phyloP scores from a whole-genome alignment of 805 yeast genomes.

The Candida ovalis region DNA sequence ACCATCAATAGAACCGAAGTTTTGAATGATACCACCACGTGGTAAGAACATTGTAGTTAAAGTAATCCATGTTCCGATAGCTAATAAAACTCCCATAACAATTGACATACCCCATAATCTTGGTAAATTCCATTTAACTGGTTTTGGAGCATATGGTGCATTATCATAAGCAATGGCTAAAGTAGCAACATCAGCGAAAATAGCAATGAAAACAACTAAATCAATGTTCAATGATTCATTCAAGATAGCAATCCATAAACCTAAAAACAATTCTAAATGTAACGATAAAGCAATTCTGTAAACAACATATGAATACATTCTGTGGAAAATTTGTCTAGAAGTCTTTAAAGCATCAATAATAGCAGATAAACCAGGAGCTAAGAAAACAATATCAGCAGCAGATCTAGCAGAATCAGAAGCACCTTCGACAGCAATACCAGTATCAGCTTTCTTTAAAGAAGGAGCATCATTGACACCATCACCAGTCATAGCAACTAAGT shows the following conservation, averaged over 20 bases:
- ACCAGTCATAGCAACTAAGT: conserved; percentile 97
- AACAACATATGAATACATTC: conserved; percentile 95
- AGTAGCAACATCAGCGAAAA: conserved; percentile 94
- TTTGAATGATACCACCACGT: conserved; percentile 87
- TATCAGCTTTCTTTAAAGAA: conserved; percentile 87
- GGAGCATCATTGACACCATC: conserved; percentile 98
- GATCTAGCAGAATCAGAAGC: conserved; percentile 94
- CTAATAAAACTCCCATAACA: conserved; percentile 73
- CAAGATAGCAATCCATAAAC: conserved; percentile 92
- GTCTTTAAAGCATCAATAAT: conserved; percentile 91
- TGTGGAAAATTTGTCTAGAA: conserved; percentile 94
- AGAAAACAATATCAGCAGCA: conserved; percentile 91
- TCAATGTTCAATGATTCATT: conserved; percentile 80
- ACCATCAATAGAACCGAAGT: conserved; percentile 89
- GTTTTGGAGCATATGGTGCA: conserved; percentile 86
- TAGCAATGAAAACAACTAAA: conserved; percentile 90
- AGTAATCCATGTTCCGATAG: conserved; percentile 87
- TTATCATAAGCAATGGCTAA: conserved; percentile 67
- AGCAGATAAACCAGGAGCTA: conserved; percentile 92
- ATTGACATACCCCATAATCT: conserved; percentile 93
- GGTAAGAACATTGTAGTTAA: conserved; percentile 83
- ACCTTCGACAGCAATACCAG: conserved; percentile 97
- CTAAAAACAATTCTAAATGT: conserved; percentile 89
- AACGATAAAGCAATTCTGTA: conserved; percentile 93
- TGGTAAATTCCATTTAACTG: conserved; percentile 92